Conservation (phyloP, 768 basidiomycete genomes). For the Lentinus tigrinus region DNA sequence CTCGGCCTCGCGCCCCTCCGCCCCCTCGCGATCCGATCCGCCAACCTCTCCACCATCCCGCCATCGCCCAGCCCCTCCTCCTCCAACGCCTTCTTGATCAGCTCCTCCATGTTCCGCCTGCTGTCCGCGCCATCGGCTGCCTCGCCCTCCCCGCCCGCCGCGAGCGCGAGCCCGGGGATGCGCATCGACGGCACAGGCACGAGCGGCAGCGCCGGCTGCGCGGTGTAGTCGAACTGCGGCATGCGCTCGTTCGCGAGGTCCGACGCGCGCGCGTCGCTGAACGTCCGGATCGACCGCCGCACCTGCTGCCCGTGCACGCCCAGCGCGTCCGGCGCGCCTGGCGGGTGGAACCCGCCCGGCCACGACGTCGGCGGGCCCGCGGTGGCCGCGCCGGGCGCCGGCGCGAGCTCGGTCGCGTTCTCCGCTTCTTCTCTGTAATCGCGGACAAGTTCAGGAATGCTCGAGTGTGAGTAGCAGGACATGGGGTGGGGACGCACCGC, state of each 20-base stretch:
- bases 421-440: conserved; percentile 70
- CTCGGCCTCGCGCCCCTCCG: conserved; percentile 46
- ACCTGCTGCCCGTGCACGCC: conserved; percentile 61
- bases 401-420: conserved; percentile 65
- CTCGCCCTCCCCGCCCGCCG: conserved; percentile 23
- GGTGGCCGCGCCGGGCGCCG: conserved; percentile 18
- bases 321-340: conserved; percentile 47
- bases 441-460: too few relatives aligned
- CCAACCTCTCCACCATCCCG: conserved; percentile 57
- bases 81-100: conserved; percentile 62
- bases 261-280: conserved; percentile 78
- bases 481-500: conserved; percentile 51
- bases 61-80: conserved; percentile 47
- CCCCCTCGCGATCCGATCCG: conserved; percentile 60
- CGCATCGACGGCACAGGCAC: conserved; percentile 69
- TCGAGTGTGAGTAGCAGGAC: not conserved
- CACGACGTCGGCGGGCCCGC: conserved; percentile 27
- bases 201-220: conserved; percentile 34
- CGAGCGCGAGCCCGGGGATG: conserved; percentile 24
- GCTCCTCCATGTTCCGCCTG: conserved; percentile 53
- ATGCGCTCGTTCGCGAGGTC: conserved; percentile 77
- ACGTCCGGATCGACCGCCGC: conserved; percentile 61
- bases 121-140: conserved; percentile 40
- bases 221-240: conserved; percentile 48
- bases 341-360: conserved; percentile 27